Evolutionary conservation across 1,284 basidiomycete species (phyloP), one percentile per base, ranked within the genome.

Genomic region (Tylopilus sp.): DNA sequence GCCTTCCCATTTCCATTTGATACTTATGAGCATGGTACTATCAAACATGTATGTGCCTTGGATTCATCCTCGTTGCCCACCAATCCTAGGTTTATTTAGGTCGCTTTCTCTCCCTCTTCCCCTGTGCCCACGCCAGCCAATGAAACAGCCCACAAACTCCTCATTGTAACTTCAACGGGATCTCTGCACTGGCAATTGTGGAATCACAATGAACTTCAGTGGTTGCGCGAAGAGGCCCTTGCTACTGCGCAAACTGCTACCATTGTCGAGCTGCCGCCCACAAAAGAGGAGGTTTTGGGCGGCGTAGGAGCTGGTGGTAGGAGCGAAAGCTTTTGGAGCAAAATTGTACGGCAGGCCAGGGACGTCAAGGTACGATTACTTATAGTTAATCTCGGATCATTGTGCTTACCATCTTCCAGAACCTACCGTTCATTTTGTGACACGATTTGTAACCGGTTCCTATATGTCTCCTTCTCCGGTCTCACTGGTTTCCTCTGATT

Each of bases 191-290:
- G n/a, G n/a, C n/a, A n/a, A 70, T 81, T 93, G 15, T 93, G 94
- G 88, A 83, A 90, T 57, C 85, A 89, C 39, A 84, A 90, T 53
- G 75, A 83, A 54, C 77, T 89, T 24, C 82, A 87, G 60, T 98
- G 95, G 96, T 87, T 86, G 0, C 84, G 95, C 52, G 96, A 98
- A 75, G 97, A 99, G 75, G 86, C 89, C 1, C 83, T 98, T 16
- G 83, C 94, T 0, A 84, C 89, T 29, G 85, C 95, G 57, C 82
- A 85, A 24, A 84, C 85, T 1, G 89, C 90, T 4, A 87, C 90
- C 63, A 89, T 95, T 64, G 86, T 97, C 51, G 93, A 96, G 71
- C 84, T 97, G 12, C 94, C 95, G 0, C 93, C 95, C 52, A 53
- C 77, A 67, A 73, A 63, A 49, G 71, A 72, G 12, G 69, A 60